A percentile compares a stretch with the other conserved stretches of the same genome.
phyloP scores from a whole-genome alignment of 2,329 filamentous ascomycete species.

The Ophiosphaerella herpotricha region DNA sequence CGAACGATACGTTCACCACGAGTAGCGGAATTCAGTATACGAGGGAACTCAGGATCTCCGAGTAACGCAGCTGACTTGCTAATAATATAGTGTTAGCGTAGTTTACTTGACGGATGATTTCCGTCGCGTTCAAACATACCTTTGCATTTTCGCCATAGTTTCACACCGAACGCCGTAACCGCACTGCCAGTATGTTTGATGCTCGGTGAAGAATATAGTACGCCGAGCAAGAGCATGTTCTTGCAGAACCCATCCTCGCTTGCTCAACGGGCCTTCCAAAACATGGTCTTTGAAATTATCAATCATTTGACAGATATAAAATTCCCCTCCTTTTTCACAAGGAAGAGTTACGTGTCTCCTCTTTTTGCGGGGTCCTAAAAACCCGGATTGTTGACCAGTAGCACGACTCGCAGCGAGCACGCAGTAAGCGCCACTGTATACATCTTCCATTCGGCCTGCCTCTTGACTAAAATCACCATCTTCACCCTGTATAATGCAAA shows the following conservation, averaged over 20 bases:
- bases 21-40: too few relatives aligned
- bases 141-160: constrained; percentile 15
- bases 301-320: constrained; percentile 23
- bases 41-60: too few relatives aligned
- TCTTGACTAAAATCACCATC: constrained; percentile 27
- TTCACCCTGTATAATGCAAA: constrained; percentile 2
- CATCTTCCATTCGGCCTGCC: constrained; percentile 24
- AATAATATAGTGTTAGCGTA: too few relatives aligned
- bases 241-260: constrained; percentile 33
- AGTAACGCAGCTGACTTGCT: too few relatives aligned
- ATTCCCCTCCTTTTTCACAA: background rate
- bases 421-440: constrained; percentile 29
- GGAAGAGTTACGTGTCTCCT: constrained; percentile 3
- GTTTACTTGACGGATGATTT: too few relatives aligned
- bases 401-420: constrained; percentile 26
- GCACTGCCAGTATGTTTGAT: constrained; percentile 36
- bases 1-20: too few relatives aligned
- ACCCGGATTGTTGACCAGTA: constrained; percentile 10
- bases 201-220: constrained; percentile 29
- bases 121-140: constrained; percentile 16
- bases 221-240: constrained; percentile 31
- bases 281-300: constrained; percentile 31
- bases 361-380: constrained; percentile 8
- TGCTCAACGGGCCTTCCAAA: constrained; percentile 16
- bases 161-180: constrained; percentile 23